A percentile compares a stretch with the other conserved stretches of the same genome.
Conservation (phyloP, 78 protist genomes). For the Anaeramoeba ignava region DNA sequence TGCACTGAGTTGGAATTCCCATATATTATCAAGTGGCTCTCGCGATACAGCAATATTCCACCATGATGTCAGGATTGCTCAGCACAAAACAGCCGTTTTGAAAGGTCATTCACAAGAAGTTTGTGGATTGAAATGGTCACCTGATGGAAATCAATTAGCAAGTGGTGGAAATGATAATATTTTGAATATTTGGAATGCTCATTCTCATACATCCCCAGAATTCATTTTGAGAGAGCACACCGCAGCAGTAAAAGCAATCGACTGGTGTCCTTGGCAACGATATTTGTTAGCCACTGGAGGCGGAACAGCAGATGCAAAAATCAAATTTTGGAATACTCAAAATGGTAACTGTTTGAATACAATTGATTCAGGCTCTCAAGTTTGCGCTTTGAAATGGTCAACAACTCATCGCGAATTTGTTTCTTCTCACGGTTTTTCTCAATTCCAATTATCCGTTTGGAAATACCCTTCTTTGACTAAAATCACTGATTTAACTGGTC, state of each 20-base stretch:
- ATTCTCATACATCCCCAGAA: not conserved
- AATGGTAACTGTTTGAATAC: not conserved
- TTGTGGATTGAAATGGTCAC: not conserved
- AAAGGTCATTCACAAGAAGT: not conserved
- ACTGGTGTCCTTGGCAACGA: not conserved
- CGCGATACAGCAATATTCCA: not conserved
- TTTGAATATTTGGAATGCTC: not conserved
- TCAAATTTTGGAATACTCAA: slow-evolving; percentile 18
- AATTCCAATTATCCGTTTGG: not conserved
- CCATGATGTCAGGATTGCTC: not conserved
- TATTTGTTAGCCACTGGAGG: not conserved
- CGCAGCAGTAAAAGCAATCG: not conserved
- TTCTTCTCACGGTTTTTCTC: not conserved
- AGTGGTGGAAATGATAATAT: not conserved
- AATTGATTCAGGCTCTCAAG: slow-evolving; percentile 29
- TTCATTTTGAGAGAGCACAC: not conserved
- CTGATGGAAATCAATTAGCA: not conserved
- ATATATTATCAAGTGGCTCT: slow-evolving; percentile 40
- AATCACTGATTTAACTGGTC: slow-evolving; percentile 89
- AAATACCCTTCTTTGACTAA: slow-evolving; percentile 5
- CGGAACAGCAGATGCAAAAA: not conserved
- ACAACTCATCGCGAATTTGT: not conserved
- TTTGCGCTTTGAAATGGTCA: slow-evolving; percentile 15
- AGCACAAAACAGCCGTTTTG: not conserved
- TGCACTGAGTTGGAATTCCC: slow-evolving; percentile 92